Base-by-base conservation (phyloP, 2,329 filamentous ascomycete genomes). In the Tolypocladium guangdongense region DNA sequence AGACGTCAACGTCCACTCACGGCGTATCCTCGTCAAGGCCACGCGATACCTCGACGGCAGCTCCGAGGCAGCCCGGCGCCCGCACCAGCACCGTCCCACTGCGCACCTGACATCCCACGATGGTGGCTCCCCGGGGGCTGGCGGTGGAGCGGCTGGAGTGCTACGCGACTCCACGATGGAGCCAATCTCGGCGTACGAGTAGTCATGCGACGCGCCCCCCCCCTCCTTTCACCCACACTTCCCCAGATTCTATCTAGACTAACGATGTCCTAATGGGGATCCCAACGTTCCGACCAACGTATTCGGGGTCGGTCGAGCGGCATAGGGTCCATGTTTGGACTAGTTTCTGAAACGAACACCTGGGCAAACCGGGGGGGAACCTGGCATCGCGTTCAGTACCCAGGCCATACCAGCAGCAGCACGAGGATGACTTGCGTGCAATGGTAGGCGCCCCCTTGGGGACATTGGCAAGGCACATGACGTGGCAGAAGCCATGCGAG, bases 1-100 rank as follows among this genome's bases (percentile, higher is more conserved):
- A n/a, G 68, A 81, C 56, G 64, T 84, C 56, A 78, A 82, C 58
- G 74, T 80, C 30, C 72, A 77, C 59, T 61, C 63, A 18, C 69
- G 69, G 38, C 64, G 65, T 43, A 70, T 83, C 43, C 56, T 66
- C 12, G 78, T 82, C 55, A 74, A 71, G 65, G 71, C 73, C 12
- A 53, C 77, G 41, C 62, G 66, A 49, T 66, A 64, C 54, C 57
- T 63, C 33, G 59, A 58, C 33, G 55, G 30, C 20, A 39, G 33
- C 4, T 14, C 27, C 27, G 16, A 14, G 43, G 18, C 43, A 32
- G 27, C 27, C 16, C 41, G 5, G 41, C 41, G 24, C 24, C 41
- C 24, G 41, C 24, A 24, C 49, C 37, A 46, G 35, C n/a, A 22
- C 32, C 3, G 7, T 16, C 20, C 18, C 39, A 22, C 41, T 20